Evolutionary conservation across 2,329 filamentous ascomycete species (phyloP), one percentile per base, ranked within the genome.

Genomic region (Botrytis elliptica): DNA sequence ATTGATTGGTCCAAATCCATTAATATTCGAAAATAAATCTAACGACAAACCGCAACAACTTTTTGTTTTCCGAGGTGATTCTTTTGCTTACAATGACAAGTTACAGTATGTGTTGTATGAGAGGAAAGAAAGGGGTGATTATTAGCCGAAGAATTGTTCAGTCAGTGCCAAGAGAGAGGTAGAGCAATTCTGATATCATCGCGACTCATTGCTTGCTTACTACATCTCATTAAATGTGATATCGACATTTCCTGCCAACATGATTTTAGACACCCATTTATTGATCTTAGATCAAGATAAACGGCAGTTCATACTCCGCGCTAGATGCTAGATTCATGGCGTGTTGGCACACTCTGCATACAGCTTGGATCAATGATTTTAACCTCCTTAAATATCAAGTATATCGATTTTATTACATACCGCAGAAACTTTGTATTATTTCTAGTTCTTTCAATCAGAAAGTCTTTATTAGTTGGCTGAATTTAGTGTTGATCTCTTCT

Each of bases 61-160:
- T 55, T 40, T 29, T 18, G 8, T 40, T 29, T 20, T 40, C 36
- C 0, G 4, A 22, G 40, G 14, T 9, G 36, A 16, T 9, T 25
- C 20, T 10, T 12, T 55, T n/a, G 49, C 20, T 20, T 12, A n/a
- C 5, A 49, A 67, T 67, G 46, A 40, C 25, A 55, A 20, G n/a
- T 67, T 40, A 33, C 33, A 33, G 33, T 33, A 40, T 67, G 16
- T 67, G 65, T 22, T 55, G 46, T 29, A 5, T 22, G 36, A 16
- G 9, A 9, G 40, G 7, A 55, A 67, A 25, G 29, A 67, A 67
- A 44, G 65, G 65, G 65, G 33, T 22, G 38, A 29, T 55, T 46
- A 40, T 67, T 67, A 67, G 16, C 65, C 65, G 65, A 67, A 52
- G 29, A 46, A 40, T 55, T 67, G 36, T 49, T 20, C 38, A 29